Base-by-base conservation (phyloP, 352 stramenopile species). In the Phytophthora hybrid region DNA sequence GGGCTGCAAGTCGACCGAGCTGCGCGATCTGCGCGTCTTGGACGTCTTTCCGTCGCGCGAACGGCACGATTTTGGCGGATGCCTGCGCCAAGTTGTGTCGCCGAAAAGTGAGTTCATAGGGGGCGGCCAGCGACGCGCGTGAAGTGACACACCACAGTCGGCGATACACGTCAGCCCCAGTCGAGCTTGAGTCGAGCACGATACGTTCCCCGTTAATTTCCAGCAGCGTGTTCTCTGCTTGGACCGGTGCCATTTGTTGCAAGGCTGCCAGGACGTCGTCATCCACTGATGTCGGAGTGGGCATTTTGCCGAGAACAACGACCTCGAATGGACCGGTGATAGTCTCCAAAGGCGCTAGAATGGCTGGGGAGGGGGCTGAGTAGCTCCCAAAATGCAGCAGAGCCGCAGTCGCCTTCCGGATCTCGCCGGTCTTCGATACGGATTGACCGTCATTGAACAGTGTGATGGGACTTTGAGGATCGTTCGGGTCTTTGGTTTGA, bases 41-140 rank as follows among this genome's bases (percentile, higher is more conserved):
- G 1, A 91, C 84, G 59, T 91, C 85, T 9, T 76, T 66, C 49
- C 83, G 82, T 39, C 58, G 65, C 1, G 85, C 85, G 68, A 93
- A 93, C 11, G 85, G 82, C 8, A 88, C 68, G 47, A 93, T 91
- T 56, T 87, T 90, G 46, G 75, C 74, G 5, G 72, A 57, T 5
- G 77, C 81, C 31, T 89, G 75, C 7, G 74, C 57, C 34, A 89
- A 76, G 31, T 91, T 89, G 54, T 89, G 84, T n/a, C 85, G 81
- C 54, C 78, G 66, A n/a, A 90, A 73, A 8, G 80, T 87, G 11
- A 92, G 54, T 57, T 88, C 83, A 47, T 79, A 82, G 0, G 85
- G 83, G 19, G 59, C 74, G 0, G 81, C 85, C 21, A 91, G 59
- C 11, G 79, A 85, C 1, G 74, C 81, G 2, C 31, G 26, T 0